Conservation (phyloP, 257 asterid genomes). For the Solanum bulbocastanum region DNA sequence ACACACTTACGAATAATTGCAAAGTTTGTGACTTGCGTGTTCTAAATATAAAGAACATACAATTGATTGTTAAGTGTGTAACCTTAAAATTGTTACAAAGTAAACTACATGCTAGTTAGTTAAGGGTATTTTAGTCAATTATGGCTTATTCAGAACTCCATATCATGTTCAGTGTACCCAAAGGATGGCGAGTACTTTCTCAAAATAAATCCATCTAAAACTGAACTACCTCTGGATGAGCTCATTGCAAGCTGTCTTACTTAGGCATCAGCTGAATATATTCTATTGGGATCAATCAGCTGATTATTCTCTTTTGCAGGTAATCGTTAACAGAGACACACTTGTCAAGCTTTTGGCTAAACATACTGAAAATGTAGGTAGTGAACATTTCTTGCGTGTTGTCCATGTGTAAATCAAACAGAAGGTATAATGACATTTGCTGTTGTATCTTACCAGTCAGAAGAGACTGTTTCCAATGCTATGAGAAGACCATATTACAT, state of each 20-base stretch:
- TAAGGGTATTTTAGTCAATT: not conserved
- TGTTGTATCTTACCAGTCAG: constrained; percentile 34
- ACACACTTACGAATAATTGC: not conserved
- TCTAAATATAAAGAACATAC: not conserved
- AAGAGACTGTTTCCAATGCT: constrained; percentile 51
- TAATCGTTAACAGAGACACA: constrained; percentile 50
- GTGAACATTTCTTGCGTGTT: constrained; percentile 1
- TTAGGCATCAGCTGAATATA: not conserved
- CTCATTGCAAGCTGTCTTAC: not conserved
- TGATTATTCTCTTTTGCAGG: constrained; percentile 33
- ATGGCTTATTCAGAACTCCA: not conserved
- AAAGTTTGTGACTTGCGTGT: not conserved
- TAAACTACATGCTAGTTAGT: not conserved
- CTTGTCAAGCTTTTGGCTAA: constrained; percentile 66
- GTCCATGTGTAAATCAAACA: not conserved
- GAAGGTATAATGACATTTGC: not conserved
- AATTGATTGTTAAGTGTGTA: not conserved
- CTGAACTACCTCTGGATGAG: not conserved
- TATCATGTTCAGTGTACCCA: not conserved
- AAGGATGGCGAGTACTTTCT: not conserved
- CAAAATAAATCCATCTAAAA: not conserved
- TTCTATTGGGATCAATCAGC: not conserved
- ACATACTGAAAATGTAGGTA: constrained; percentile 89
- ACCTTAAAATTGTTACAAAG: not conserved
- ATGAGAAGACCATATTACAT: constrained; percentile 72